Evolutionary conservation across 1,284 basidiomycete species (phyloP).

Genomic region (Puccinia hordei): DNA sequence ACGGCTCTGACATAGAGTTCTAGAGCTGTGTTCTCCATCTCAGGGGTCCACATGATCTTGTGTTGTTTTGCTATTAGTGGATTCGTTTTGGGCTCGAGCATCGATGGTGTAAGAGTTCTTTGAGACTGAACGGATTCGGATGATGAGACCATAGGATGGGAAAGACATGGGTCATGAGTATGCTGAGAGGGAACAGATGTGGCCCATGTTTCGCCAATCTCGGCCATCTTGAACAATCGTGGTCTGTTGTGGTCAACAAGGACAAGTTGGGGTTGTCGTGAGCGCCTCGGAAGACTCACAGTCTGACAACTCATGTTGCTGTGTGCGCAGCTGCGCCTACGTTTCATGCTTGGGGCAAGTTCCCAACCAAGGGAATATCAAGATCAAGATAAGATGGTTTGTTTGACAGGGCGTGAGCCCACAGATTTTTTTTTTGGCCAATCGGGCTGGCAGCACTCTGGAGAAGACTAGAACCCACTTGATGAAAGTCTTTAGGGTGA

Average conservation of each 20-base stretch:
- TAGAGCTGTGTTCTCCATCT: conserved; percentile 29
- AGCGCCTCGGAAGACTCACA: background rate
- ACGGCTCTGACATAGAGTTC: conserved; percentile 26
- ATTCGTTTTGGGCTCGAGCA: conserved; percentile 12
- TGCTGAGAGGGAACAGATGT: conserved; percentile 6
- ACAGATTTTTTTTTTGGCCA: too few species aligned
- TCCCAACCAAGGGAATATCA: too few species aligned
- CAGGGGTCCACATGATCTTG: conserved; percentile 38
- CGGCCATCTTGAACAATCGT: conserved; percentile 5
- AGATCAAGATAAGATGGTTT: too few species aligned
- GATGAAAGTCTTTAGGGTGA: too few species aligned
- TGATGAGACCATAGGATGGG: conserved; percentile 3
- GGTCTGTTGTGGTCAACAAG: background rate
- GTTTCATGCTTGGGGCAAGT: too few species aligned
- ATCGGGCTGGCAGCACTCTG: too few species aligned
- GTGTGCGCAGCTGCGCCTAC: conserved; percentile 1
- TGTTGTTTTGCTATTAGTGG: conserved; percentile 27
- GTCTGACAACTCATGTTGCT: background rate
- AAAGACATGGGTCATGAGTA: conserved; percentile 9
- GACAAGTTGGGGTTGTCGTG: background rate
- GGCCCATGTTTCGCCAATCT: conserved; percentile 5
- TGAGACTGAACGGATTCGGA: conserved; percentile 14
- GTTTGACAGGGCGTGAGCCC: too few species aligned
- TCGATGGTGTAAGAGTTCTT: background rate
- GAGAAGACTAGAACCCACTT: too few species aligned